Base-by-base conservation (phyloP, 2,329 filamentous ascomycete genomes). In the Paecilomyces sp. region DNA sequence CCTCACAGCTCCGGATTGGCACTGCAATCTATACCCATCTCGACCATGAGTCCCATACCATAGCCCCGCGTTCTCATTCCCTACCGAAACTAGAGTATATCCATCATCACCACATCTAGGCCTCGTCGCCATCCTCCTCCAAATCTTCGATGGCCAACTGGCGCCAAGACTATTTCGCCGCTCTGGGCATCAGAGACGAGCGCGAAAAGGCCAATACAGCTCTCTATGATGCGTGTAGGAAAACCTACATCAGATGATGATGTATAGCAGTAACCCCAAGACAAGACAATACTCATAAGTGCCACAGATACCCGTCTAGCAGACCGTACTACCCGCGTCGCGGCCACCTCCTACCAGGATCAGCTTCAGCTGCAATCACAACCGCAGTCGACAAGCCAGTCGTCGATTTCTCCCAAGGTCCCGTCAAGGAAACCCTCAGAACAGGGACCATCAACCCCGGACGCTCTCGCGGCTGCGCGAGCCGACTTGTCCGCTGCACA, bases 101-200 rank as follows among this genome's bases (percentile, higher is more conserved):
- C 57, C 58, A 62, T 47, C 25, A 55, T 55, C 51, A 25, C 41
- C 34, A 28, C 53, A 57, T 60, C 57, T 31, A 61, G 57, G 54
- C 54, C 36, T 61, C 66, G 31, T 33, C 11, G 8, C 8, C 31
- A 33, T 33, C 31, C 31, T 33, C 31, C 31, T 33, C 25, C 25
- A 12, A 33, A 33, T 33, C 5, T 33, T 33, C 55, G 58, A 86
- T 86, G 84, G 81, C 85, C 64, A 85, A 84, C 79, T 95, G 92
- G 90, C 84, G 88, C 69, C 86, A 90, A 65, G 89, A 95, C 69
- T 97, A 96, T 74, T 81, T 90, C 63, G 80, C 85, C 62, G 88
- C 88, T 64, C 81, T 97, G 65, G 83, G 86, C 66, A 87, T 88
- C 68, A 81, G 86, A 64, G 90, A 91, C 68, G 83, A 86, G 69